Conservation (phyloP, 805 yeast genomes). For the Spathaspora sp. region DNA sequence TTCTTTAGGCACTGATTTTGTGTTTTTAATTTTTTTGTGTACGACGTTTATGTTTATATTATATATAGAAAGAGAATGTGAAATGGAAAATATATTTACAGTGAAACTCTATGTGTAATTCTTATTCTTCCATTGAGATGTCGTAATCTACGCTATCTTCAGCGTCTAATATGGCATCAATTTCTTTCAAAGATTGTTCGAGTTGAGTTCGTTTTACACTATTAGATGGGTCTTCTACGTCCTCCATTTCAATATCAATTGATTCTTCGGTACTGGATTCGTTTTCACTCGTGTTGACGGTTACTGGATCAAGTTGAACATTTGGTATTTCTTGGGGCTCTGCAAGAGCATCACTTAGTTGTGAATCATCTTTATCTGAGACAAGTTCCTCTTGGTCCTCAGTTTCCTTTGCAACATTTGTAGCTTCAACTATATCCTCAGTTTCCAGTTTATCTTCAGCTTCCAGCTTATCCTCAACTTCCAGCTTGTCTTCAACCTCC, state of each 20-base stretch:
- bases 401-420: background rate
- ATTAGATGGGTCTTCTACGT: conserved; percentile 1
- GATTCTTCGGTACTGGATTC: background rate
- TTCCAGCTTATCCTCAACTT: background rate
- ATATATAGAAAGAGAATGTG: conserved; percentile 1
- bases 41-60: conserved; percentile 1
- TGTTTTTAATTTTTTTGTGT: background rate
- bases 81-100: background rate
- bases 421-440: background rate
- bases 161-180: conserved; percentile 33
- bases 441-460: background rate
- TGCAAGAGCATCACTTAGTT: background rate
- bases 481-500: background rate
- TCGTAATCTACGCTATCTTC: conserved; percentile 38
- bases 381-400: background rate
- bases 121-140: conserved; percentile 19
- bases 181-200: conserved; percentile 19
- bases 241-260: background rate
- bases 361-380: background rate
- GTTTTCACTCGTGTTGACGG: background rate
- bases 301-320: background rate
- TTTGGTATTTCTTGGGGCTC: background rate
- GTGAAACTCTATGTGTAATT: background rate
- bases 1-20: conserved; percentile 1
- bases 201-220: background rate